Conservation (phyloP, 2,329 filamentous ascomycete genomes). For the Aureobasidium musti region DNA sequence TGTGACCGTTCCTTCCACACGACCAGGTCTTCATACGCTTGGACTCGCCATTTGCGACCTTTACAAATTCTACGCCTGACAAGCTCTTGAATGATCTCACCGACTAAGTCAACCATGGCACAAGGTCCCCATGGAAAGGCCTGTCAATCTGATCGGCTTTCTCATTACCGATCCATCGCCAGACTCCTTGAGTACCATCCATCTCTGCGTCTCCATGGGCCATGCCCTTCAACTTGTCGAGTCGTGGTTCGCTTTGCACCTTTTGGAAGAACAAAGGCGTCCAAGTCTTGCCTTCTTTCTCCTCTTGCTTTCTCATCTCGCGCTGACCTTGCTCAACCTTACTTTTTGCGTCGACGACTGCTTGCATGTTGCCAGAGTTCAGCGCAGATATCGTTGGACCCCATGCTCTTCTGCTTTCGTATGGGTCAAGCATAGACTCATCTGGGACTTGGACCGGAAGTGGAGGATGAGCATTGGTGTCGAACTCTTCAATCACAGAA, state of each 20-base stretch:
- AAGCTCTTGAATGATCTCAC: too few relatives aligned
- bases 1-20: too few relatives aligned
- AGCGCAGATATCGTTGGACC: conserved; percentile 45
- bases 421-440: conserved; percentile 46
- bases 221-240: conserved; percentile 36
- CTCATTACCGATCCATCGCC: conserved; percentile 11
- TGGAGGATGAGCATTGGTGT: conserved; percentile 36
- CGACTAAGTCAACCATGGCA: conserved; percentile 13
- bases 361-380: conserved; percentile 47
- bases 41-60: too few relatives aligned
- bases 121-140: conserved; percentile 16
- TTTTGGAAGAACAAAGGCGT: conserved; percentile 46
- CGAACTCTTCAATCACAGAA: conserved; percentile 44
- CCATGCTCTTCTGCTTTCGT: conserved; percentile 51
- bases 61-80: too few relatives aligned
- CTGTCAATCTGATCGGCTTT: conserved; percentile 10
- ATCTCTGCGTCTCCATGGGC: conserved; percentile 9
- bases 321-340: conserved; percentile 39
- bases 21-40: too few relatives aligned
- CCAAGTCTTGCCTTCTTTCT: conserved; percentile 44
- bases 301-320: conserved; percentile 46
- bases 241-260: conserved; percentile 36
- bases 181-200: not conserved
- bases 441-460: conserved; percentile 33
- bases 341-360: conserved; percentile 39